A percentile compares a stretch with the other conserved stretches of the same genome.
phyloP scores from a whole-genome alignment of 1,284 basidiomycete genomes.

The Sanghuangporus baumii region DNA sequence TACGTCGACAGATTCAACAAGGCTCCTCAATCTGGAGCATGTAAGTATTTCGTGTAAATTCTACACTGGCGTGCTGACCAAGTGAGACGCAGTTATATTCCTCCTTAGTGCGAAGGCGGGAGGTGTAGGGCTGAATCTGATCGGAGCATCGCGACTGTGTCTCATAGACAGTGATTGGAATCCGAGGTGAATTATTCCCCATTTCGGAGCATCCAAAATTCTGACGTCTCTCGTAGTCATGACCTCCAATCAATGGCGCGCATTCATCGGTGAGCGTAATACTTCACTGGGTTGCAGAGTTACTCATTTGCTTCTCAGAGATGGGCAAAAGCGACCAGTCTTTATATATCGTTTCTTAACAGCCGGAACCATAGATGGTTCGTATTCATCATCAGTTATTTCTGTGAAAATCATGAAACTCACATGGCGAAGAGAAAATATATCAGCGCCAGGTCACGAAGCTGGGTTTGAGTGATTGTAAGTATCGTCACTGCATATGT shows the following conservation, averaged over 20 bases:
- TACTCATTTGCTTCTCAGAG: constrained; percentile 41
- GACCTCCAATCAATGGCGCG: constrained; percentile 98
- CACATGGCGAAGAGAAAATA: constrained; percentile 60
- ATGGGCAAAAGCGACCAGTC: constrained; percentile 90
- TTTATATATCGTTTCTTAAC: constrained; percentile 93
- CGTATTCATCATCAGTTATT: constrained; percentile 10
- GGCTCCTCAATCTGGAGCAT: constrained; percentile 68
- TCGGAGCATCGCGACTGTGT: constrained; percentile 82
- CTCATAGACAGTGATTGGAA: constrained; percentile 96
- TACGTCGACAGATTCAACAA: constrained; percentile 80
- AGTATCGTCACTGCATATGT: constrained; percentile 28
- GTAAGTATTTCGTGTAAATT: constrained; percentile 24
- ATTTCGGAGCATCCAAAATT: constrained; percentile 1
- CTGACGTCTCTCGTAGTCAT: constrained; percentile 41
- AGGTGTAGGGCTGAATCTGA: constrained; percentile 91
- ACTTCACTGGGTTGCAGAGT: neutral
- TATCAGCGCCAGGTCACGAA: constrained; percentile 96
- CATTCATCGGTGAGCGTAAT: constrained; percentile 75
- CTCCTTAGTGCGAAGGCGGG: constrained; percentile 94
- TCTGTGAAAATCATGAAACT: neutral
- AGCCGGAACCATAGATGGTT: constrained; percentile 73
- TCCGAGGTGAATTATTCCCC: constrained; percentile 53
- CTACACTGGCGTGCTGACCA: neutral
- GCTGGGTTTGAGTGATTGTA: constrained; percentile 82
- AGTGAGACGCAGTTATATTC: constrained; percentile 69